A percentile compares a stretch with the other conserved stretches of the same genome.
phyloP scores from a whole-genome alignment of 495 filamentous ascomycete species.

The Daldinia bambusicola region DNA sequence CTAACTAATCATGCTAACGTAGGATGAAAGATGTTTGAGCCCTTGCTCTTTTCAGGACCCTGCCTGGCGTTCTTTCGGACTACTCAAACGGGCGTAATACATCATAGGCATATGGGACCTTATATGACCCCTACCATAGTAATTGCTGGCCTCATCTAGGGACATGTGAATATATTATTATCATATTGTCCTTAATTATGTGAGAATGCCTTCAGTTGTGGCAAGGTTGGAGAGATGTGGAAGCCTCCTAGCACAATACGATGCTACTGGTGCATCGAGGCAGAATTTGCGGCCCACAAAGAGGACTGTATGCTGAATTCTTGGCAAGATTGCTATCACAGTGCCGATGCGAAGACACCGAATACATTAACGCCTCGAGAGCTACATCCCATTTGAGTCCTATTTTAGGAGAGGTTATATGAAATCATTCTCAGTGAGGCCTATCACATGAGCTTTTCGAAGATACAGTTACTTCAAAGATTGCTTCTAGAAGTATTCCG shows the following conservation, averaged over 20 bases:
- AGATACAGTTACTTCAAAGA: slow-evolving; percentile 2
- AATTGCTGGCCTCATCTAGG: not conserved
- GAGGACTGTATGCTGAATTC: not conserved
- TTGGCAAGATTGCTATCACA: slow-evolving; percentile 5
- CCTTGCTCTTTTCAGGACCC: not conserved
- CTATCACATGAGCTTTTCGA: slow-evolving; percentile 2
- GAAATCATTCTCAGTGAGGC: not conserved
- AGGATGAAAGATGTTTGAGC: not conserved
- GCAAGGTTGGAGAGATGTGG: not conserved
- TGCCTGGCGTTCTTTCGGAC: slow-evolving; percentile 1
- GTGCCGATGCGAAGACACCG: slow-evolving; percentile 4
- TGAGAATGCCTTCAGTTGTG: not conserved
- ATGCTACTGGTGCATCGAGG: slow-evolving; percentile 25
- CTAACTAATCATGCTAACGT: not conserved
- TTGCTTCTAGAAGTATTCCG: slow-evolving; percentile 1
- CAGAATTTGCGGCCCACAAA: slow-evolving; percentile 19
- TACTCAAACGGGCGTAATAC: slow-evolving; percentile 3
- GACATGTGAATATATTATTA: slow-evolving; percentile 8
- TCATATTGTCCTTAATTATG: not conserved
- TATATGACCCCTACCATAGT: not conserved
- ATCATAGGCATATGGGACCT: not conserved
- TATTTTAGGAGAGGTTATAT: slow-evolving; percentile 4
- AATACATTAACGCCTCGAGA: not conserved
- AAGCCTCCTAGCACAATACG: slow-evolving; percentile 14
- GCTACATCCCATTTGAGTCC: slow-evolving; percentile 9